Evolutionary conservation across 2,329 filamentous ascomycete species (phyloP), one percentile per base, ranked within the genome.

Genomic region (Exophiala oligosperma): DNA sequence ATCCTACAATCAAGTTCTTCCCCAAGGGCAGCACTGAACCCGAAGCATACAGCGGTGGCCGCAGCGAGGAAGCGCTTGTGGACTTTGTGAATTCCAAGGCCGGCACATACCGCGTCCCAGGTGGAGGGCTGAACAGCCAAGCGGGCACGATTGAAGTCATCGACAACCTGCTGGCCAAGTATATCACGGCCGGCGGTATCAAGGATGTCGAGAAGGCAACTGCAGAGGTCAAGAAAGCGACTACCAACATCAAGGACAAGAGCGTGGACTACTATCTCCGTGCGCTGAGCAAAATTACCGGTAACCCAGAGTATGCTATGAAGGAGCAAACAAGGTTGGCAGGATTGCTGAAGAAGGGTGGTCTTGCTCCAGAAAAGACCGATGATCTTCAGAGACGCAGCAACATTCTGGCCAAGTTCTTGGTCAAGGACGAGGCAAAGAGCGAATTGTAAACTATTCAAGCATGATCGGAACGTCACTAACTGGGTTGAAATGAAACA

Each of bases 1-100:
- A 95, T 82, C 94, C 94, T 50, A 99, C 94, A 63, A 96, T 99
- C 81, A 96, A 96, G 80, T 99, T 88, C 84, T 99, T 97, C 84
- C 84, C 91, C 67, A 89, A 89, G 74, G 92, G 92, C 67, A 90
- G 86, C 71, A 89, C 83, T 64, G 85, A 89, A 70, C 75, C 86
- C 47, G 82, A 87, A 68, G 72, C 80, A 47, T 99, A 97, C 82
- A 77, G 81, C 54, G 88, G 89, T 61, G 90, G 84, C 62, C 92
- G 94, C 66, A 79, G 80, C 50, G 91, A 97, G 80, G 80, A 83
- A 48, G 89, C 86, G 64, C 80, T 99, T 43, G 74, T 97, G 66
- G 74, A 82, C 3, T 99, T 89, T 79, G 73, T 99, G 76, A 99
- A 99, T 81, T 81, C 86, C 68, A 90, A 97, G 79, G 84, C 91